Percentiles rank a stretch among this genome's conserved stretches.
Conservation (phyloP, 2,329 filamentous ascomycete species). For the Nemania diffusa region DNA sequence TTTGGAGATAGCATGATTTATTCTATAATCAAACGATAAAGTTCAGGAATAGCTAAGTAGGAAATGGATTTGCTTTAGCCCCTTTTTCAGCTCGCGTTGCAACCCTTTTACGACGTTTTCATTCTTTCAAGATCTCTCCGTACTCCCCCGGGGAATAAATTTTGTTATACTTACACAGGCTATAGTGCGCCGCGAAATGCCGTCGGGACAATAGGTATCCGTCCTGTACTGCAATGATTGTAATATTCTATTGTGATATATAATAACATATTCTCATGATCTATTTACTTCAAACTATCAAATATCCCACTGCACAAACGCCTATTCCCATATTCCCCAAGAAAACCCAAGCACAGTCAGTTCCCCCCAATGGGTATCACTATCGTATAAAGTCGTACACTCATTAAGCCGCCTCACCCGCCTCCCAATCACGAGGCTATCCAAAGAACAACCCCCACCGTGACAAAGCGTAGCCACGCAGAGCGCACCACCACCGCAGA, state of each 20-base stretch:
- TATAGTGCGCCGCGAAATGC: neutral
- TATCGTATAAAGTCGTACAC: slow-evolving; percentile 15
- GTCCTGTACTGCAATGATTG: neutral
- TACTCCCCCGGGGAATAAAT: neutral
- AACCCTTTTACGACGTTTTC: too few species aligned
- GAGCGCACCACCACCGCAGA: slow-evolving; percentile 3
- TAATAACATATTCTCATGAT: neutral
- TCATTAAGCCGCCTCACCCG: neutral
- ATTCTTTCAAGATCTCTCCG: too few species aligned
- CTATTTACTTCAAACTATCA: neutral
- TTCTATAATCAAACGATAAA: neutral
- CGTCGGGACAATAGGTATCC: neutral
- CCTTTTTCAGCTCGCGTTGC: too few species aligned
- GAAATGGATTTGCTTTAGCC: too few species aligned
- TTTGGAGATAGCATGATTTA: neutral
- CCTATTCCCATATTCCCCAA: neutral
- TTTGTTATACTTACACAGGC: neutral
- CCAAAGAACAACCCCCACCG: slow-evolving; percentile 6
- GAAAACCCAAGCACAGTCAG: neutral
- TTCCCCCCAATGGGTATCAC: neutral
- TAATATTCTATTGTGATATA: neutral
- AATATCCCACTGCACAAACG: neutral
- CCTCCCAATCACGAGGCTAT: slow-evolving; percentile 1
- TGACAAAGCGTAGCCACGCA: slow-evolving; percentile 11
- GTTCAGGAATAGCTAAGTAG: neutral